phyloP scores from a whole-genome alignment of 805 yeast species.

The Dipodascopsis uninucleata region DNA sequence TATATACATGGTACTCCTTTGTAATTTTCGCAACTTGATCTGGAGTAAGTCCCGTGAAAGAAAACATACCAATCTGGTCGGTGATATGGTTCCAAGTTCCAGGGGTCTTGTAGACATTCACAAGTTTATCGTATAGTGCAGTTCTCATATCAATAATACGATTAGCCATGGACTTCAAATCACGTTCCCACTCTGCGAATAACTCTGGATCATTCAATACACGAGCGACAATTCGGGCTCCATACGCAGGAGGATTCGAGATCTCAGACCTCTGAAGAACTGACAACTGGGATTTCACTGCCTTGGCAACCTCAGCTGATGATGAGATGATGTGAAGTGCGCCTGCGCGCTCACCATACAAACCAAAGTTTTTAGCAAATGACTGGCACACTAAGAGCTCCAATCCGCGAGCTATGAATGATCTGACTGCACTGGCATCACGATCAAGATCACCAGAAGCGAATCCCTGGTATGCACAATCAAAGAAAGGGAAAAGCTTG shows the following conservation, averaged over 20 bases:
- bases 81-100: constrained; percentile 92
- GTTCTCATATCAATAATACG: constrained; percentile 79
- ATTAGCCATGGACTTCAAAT: constrained; percentile 79
- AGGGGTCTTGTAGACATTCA: constrained; percentile 61
- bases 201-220: constrained; percentile 67
- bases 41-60: constrained; percentile 80
- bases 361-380: constrained; percentile 93
- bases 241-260: constrained; percentile 93
- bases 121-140: constrained; percentile 58
- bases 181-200: constrained; percentile 74
- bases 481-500: constrained; percentile 72
- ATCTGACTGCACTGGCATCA: constrained; percentile 79
- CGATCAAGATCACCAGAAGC: constrained; percentile 81
- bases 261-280: constrained; percentile 75
- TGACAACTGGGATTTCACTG: constrained; percentile 72
- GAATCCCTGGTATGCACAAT: constrained; percentile 96
- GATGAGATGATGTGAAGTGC: constrained; percentile 70
- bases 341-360: constrained; percentile 97
- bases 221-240: constrained; percentile 82
- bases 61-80: constrained; percentile 93
- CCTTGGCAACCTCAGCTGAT: constrained; percentile 45
- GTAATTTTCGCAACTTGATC: constrained; percentile 77
- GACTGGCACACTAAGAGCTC: constrained; percentile 86
- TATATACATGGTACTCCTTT: constrained; percentile 71
- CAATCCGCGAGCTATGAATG: constrained; percentile 46